A percentile compares a stretch with the other conserved stretches of the same genome.
Conservation (phyloP, 352 stramenopile species). For the Blastocystis sp. region DNA sequence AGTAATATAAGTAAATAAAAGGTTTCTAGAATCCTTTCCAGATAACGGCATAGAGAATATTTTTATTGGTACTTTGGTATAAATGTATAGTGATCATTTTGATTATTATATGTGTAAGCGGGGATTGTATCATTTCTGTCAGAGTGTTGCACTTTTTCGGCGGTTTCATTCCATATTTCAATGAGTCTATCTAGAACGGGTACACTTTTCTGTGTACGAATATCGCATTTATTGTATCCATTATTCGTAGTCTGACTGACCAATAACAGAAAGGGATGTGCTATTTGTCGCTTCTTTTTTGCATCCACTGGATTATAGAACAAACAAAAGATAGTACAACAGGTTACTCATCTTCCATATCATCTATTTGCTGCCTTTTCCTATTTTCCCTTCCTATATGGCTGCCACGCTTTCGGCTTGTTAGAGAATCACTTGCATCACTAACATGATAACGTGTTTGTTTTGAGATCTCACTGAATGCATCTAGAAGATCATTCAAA, state of each 20-base stretch:
- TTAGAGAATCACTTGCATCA: neutral
- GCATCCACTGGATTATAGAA: too few species aligned
- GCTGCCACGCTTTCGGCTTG: neutral
- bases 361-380: neutral
- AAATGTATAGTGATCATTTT: neutral
- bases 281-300: too few species aligned
- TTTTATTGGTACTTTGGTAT: neutral
- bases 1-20: constrained; percentile 4
- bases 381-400: neutral
- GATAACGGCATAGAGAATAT: neutral
- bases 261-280: too few species aligned
- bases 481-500: neutral
- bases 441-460: constrained; percentile 1
- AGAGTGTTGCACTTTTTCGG: too few species aligned
- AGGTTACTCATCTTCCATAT: too few species aligned
- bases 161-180: too few species aligned
- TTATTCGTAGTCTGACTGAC: too few species aligned
- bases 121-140: too few species aligned
- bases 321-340: too few species aligned
- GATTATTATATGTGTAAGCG: neutral
- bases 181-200: too few species aligned
- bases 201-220: too few species aligned
- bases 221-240: too few species aligned
- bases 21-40: neutral
- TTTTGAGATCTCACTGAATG: neutral